phyloP scores from a whole-genome alignment of 306 rosid genomes.

The Nissolia schottii region DNA sequence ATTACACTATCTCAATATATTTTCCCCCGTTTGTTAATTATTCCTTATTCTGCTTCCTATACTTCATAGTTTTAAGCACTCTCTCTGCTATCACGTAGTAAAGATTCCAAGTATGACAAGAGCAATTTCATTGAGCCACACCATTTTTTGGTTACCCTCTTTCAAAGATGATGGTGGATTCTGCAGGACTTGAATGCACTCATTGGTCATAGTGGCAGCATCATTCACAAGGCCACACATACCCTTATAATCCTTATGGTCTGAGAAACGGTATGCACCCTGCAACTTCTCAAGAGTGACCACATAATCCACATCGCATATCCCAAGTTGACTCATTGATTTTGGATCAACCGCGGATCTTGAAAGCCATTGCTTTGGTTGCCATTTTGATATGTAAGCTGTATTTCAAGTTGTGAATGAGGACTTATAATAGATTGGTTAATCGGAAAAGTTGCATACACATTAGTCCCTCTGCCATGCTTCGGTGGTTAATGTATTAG shows the following conservation, averaged over 20 bases:
- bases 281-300: background rate
- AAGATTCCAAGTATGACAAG: background rate
- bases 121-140: conserved; percentile 14
- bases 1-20: background rate
- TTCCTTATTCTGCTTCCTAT: background rate
- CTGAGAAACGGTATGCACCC: background rate
- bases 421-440: no score
- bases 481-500: no score
- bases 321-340: background rate
- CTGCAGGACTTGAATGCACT: background rate
- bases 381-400: background rate
- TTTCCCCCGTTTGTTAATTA: background rate
- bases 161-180: background rate
- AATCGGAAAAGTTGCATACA: no score
- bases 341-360: background rate
- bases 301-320: background rate
- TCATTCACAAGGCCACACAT: background rate
- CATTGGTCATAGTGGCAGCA: background rate
- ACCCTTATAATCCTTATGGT: background rate
- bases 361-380: background rate
- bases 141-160: background rate
- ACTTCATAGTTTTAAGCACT: background rate
- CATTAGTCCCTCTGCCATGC: no score
- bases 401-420: no score
- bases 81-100: background rate